Evolutionary conservation across 2,329 filamentous ascomycete genomes (phyloP), one percentile per base, ranked within the genome.

Genomic region (Hymenoscyphus linearis): DNA sequence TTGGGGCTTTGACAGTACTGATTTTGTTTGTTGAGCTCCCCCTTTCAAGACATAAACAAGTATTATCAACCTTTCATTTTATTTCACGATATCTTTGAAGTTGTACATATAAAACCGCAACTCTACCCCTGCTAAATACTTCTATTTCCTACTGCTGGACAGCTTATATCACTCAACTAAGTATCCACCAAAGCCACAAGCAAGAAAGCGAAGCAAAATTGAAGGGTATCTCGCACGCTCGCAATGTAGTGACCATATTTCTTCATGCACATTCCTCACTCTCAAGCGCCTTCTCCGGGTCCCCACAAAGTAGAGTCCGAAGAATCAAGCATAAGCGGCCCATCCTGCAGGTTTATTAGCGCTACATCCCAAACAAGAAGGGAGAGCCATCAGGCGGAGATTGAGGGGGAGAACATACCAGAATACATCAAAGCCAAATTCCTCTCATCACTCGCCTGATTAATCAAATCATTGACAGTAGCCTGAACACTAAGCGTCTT

Each of bases 381-480:
- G 10, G 50, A 25, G 22, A 53, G 26, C 16, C 12, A 55, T 14
- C 26, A 3, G 27, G 40, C 18, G 13, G 47, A n/a, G n/a, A n/a
- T n/a, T 55, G 31, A 25, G 52, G 22, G 47, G n/a, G 37, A 14
- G 56, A 53, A 55, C 65, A 52, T 67, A 69, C 79, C 78, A 70
- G 87, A 88, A 78, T 93, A 99, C 69, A 99, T 76, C 50, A 97
- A 87, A 2, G 95, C 93, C 70, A 99, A 74, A 72, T 99, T 97
- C 67, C 85, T 84, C 77, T 96, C 93, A 75, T 99, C 95, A 1
- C 89, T 93, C 7, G 95, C 93, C 76, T 96, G 90, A 73, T 97
- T 95, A 66, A 99, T 99, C 65, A 99, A 77, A 72, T 99, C 95
- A 71, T 97, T 98, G 59, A 99, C 95, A 14, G 92, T 97, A 2